phyloP scores from a whole-genome alignment of 805 yeast species.

The Phaffomyces opuntiae region DNA sequence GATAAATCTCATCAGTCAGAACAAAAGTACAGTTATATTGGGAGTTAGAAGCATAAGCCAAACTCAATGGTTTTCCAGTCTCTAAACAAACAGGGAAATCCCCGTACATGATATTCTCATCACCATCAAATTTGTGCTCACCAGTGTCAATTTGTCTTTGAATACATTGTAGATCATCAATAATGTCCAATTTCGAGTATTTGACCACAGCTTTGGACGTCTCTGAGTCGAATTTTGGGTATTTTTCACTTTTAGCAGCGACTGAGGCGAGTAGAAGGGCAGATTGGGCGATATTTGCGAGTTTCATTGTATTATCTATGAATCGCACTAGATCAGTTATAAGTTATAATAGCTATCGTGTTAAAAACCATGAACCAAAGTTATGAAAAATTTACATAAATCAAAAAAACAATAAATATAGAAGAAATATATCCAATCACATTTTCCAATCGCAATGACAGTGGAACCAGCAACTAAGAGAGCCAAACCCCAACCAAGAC shows the following conservation, averaged over 20 bases:
- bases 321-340: no score
- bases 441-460: no score
- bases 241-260: background rate
- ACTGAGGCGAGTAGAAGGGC: background rate
- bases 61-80: constrained; percentile 50
- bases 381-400: no score
- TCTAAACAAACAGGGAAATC: constrained; percentile 60
- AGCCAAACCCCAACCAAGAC: no score
- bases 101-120: constrained; percentile 46
- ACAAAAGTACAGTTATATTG: constrained; percentile 53
- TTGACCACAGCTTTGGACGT: constrained; percentile 3
- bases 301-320: background rate
- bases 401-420: no score
- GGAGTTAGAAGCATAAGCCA: constrained; percentile 43
- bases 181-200: constrained; percentile 32
- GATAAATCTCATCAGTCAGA: constrained; percentile 60
- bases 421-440: no score
- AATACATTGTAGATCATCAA: constrained; percentile 50
- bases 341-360: no score
- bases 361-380: no score
- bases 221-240: constrained; percentile 1
- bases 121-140: constrained; percentile 63
- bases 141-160: constrained; percentile 66
- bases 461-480: no score
- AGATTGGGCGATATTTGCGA: background rate